These are phyloP conservation scores for Coniochaeta ligniaria DNA, from an alignment of 2,329 filamentous ascomycete species.

Conservation along the genomic window DNA sequence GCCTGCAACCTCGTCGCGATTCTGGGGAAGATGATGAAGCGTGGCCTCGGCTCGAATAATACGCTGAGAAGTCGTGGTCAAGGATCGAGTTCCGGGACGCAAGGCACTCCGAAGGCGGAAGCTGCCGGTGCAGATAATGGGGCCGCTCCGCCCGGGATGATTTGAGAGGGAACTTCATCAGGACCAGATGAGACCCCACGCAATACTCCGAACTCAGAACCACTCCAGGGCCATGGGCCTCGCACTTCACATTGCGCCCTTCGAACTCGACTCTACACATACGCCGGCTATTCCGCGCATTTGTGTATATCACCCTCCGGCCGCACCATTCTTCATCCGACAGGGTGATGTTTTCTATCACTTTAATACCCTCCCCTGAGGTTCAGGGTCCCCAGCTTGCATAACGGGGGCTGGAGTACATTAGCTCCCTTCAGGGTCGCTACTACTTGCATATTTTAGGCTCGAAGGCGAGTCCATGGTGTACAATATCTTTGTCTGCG, in stretches of 20 bases:
- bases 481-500: not conserved
- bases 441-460: not conserved
- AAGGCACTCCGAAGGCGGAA: conserved; percentile 13
- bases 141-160: conserved; percentile 13
- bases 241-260: not conserved
- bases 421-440: not conserved
- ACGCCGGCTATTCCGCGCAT: not conserved
- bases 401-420: not conserved
- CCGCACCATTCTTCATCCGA: not conserved
- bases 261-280: not conserved
- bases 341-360: not conserved
- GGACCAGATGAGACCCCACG: not conserved
- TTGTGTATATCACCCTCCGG: not conserved
- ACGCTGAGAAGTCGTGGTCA: conserved; percentile 24
- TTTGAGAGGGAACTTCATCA: conserved; percentile 4
- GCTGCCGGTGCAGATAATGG: conserved; percentile 1
- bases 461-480: not conserved
- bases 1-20: conserved; percentile 82
- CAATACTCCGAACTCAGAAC: not conserved
- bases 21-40: conserved; percentile 81
- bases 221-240: not conserved
- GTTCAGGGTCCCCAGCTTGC: not conserved
- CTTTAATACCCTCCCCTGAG: not conserved
- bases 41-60: conserved; percentile 43
- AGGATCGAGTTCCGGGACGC: conserved; percentile 19